A percentile compares a stretch with the other conserved stretches of the same genome.
Evolutionary conservation across 768 basidiomycete species (phyloP).

Genomic region (Suillus paluster): DNA sequence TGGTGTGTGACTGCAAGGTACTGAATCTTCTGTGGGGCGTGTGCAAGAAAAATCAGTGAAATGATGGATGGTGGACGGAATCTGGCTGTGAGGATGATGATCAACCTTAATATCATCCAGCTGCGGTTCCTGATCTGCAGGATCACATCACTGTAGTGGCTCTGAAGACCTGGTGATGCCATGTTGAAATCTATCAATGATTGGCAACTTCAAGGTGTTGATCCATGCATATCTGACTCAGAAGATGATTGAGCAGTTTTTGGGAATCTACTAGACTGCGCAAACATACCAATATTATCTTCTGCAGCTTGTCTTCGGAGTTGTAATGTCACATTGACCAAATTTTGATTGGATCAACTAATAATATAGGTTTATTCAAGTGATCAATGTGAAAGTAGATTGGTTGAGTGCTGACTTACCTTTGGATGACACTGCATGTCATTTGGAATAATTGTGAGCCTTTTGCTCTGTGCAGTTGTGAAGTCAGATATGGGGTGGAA

Average conservation of each 20-base stretch:
- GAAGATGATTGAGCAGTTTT: background rate
- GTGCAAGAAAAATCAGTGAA: constrained; percentile 20
- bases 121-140: background rate
- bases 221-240: background rate
- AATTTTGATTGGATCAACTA: constrained; percentile 1
- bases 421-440: background rate
- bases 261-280: background rate
- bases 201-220: background rate
- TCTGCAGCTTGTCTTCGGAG: background rate
- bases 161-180: background rate
- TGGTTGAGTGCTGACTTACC: background rate
- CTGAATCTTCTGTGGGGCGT: background rate
- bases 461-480: background rate
- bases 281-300: background rate
- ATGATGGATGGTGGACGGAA: constrained; percentile 9
- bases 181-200: background rate
- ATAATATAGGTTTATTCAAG: background rate
- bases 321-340: background rate
- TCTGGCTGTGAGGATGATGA: constrained; percentile 26
- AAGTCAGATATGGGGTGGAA: background rate
- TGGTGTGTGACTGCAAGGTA: constrained; percentile 19
- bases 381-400: background rate
- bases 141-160: background rate
- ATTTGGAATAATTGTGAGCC: background rate
- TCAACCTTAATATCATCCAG: constrained; percentile 28